Percentiles rank a stretch among this genome's conserved stretches.
Evolutionary conservation across 2,329 filamentous ascomycete genomes (phyloP).

Genomic region (Epichloe uncinata): DNA sequence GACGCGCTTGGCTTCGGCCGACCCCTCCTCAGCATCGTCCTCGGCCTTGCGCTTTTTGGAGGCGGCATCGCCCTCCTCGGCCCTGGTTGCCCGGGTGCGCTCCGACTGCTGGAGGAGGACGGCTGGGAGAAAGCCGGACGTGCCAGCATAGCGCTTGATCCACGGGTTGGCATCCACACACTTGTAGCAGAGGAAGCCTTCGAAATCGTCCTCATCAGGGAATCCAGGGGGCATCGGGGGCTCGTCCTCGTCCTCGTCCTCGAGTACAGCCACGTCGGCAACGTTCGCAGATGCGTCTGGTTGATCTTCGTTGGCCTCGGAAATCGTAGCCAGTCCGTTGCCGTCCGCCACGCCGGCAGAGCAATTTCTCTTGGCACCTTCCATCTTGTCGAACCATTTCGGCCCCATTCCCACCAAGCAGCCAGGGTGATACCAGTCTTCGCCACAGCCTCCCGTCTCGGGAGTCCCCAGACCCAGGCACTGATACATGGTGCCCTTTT

Average conservation of each 20-base stretch:
- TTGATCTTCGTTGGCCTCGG: conserved; percentile 31
- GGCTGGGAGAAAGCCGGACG: conserved; percentile 64
- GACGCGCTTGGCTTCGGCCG: conserved; percentile 35
- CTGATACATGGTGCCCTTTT: conserved; percentile 97
- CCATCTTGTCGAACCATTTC: conserved; percentile 50
- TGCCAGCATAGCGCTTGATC: conserved; percentile 79
- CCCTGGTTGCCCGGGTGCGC: neutral
- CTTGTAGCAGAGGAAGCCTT: conserved; percentile 86
- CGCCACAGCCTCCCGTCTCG: conserved; percentile 79
- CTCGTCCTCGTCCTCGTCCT: conserved; percentile 34
- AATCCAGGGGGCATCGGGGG: conserved; percentile 70
- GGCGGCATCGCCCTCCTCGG: conserved; percentile 3
- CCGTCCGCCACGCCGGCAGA: conserved; percentile 7
- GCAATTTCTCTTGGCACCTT: conserved; percentile 21
- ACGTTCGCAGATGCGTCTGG: conserved; percentile 10
- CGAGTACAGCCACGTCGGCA: conserved; percentile 19
- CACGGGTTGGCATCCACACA: conserved; percentile 80
- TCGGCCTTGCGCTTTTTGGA: conserved; percentile 56
- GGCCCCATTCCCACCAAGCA: conserved; percentile 73
- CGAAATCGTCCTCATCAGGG: conserved; percentile 78
- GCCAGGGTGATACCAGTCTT: conserved; percentile 96
- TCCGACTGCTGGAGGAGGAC: conserved; percentile 36
- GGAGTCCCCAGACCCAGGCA: conserved; percentile 73
- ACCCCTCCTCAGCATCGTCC: conserved; percentile 28
- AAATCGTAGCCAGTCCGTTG: conserved; percentile 31